Evolutionary conservation across 2,329 filamentous ascomycete species (phyloP).

Genomic region (Microdochium bolleyi): DNA sequence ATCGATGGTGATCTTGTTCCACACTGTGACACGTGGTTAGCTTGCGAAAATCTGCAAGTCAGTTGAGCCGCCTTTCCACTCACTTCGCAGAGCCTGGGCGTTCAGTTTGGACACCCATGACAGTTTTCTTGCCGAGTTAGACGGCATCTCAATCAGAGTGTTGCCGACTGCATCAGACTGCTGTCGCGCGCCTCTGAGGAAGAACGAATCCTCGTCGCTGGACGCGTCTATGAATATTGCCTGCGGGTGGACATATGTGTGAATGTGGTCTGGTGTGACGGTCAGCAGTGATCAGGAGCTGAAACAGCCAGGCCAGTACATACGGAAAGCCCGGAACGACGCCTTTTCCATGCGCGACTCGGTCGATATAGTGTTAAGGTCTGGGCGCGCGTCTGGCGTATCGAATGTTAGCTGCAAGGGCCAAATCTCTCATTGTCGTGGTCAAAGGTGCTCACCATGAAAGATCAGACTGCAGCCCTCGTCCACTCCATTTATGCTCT

Average conservation of each 20-base stretch:
- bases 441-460: conserved; percentile 33
- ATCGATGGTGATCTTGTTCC: conserved; percentile 73
- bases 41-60: conserved; percentile 1
- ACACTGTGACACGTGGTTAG: conserved; percentile 40
- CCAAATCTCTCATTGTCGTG: conserved; percentile 3
- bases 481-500: conserved; percentile 72
- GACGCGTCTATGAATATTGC: conserved; percentile 66
- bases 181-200: conserved; percentile 51
- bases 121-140: conserved; percentile 51
- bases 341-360: conserved; percentile 61
- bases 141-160: conserved; percentile 70
- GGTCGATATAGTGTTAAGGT: conserved; percentile 62
- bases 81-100: conserved; percentile 59
- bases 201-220: conserved; percentile 58
- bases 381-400: conserved; percentile 62
- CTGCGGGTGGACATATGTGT: conserved; percentile 68
- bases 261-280: conserved; percentile 48
- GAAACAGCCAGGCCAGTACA: conserved; percentile 13
- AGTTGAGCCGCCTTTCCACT: conserved; percentile 1
- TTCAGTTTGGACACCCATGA: conserved; percentile 76
- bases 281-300: background rate
- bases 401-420: background rate
- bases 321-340: conserved; percentile 56
- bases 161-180: conserved; percentile 43
- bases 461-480: conserved; percentile 58